Base-by-base conservation (phyloP, 768 basidiomycete species). In the Podaxis sp. region DNA sequence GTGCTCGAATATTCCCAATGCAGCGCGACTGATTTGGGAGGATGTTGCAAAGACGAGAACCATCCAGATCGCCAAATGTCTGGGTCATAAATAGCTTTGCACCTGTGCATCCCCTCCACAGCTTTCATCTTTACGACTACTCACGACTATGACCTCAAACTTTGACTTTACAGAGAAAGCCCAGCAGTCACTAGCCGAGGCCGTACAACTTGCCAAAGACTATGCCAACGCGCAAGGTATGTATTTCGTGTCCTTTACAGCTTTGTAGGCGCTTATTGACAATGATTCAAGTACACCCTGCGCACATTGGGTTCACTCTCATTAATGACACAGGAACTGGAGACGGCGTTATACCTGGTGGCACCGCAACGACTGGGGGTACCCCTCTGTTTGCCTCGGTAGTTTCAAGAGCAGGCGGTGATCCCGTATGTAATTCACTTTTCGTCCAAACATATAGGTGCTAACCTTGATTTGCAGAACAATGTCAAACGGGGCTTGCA, bases 91-190 rank as follows among this genome's bases (percentile, higher is more conserved):
- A 56, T 62, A 57, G 11, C n/a, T 39, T 40, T 13, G 33, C 33
- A 33, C 42, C 17, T 8, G 22, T 19, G n/a, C 8, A 19, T n/a
- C 44, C 26, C 51, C 52, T 17, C 38, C 63, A n/a, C 44, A 17
- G 17, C 22, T 38, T 24, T 48, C 17, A 19, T 38, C 9, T 57
- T 33, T 12, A 33, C 40, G 52, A 61, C 44, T 3, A 22, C 13
- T 40, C 61, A 58, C 59, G 26, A 74, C 56, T 68, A 86, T 84
- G 82, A 65, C 79, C 62, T 77, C 80, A 64, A 85, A 85, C 75
- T 77, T 91, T 65, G 90, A 96, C 67, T 90, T 95, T 68, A 96
- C 95, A 30, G 92, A 96, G 75, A 93, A 90, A 73, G 84, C 94
- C 12, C 82, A 85, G 69, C 82, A 89, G 68, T 81, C 88, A 28